A percentile compares a stretch with the other conserved stretches of the same genome.
phyloP scores from a whole-genome alignment of 805 yeast genomes.

The Kuraishia borneana region DNA sequence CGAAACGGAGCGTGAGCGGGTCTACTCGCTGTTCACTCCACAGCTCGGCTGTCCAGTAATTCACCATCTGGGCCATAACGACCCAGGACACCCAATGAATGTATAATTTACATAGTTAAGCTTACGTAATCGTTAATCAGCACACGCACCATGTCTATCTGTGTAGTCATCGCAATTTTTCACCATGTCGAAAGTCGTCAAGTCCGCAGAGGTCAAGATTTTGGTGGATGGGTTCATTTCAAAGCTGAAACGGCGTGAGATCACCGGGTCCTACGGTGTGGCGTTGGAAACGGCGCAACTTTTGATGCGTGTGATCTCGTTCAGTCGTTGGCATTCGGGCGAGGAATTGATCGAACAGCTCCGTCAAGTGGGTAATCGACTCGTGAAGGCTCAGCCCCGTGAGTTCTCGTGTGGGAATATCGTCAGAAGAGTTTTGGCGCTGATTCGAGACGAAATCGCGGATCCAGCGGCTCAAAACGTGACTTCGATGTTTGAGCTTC shows the following conservation, averaged over 20 bases:
- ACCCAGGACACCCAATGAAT: no score
- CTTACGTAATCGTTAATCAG: no score
- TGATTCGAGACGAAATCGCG: constrained; percentile 78
- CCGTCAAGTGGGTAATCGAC: constrained; percentile 57
- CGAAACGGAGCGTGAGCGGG: no score
- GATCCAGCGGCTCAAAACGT: constrained; percentile 45
- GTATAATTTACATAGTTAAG: no score
- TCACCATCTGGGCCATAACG: no score
- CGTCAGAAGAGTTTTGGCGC: constrained; percentile 76
- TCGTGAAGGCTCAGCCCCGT: constrained; percentile 77
- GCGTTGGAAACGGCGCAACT: constrained; percentile 85
- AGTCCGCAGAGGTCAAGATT: constrained; percentile 6
- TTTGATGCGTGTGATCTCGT: constrained; percentile 78
- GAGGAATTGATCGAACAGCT: constrained; percentile 63
- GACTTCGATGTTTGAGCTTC: constrained; percentile 77
- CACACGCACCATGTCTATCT: no score
- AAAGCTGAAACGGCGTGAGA: constrained; percentile 73
- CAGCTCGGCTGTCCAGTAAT: no score
- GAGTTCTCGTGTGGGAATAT: constrained; percentile 87
- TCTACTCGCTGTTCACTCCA: no score
- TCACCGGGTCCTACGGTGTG: constrained; percentile 67
- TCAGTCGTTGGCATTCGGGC: constrained; percentile 76
- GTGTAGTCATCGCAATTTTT: no score
- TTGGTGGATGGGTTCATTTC: constrained; percentile 20
- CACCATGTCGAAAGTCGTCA: background rate